phyloP scores from a whole-genome alignment of 2,329 filamentous ascomycete genomes.

The Pseudodiploospora longispora region DNA sequence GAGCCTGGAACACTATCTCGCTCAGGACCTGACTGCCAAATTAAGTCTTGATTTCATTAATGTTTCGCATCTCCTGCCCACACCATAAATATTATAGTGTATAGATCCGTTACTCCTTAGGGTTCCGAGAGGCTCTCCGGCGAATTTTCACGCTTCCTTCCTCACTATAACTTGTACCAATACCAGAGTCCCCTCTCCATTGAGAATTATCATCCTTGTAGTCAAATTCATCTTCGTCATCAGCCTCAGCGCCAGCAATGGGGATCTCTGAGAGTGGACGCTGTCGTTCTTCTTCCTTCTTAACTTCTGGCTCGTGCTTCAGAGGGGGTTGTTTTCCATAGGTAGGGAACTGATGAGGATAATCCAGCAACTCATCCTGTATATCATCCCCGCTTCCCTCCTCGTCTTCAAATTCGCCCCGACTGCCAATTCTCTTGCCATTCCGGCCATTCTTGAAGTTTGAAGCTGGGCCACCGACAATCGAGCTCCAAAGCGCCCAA shows the following conservation, averaged over 20 bases:
- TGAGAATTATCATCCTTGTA: constrained; percentile 24
- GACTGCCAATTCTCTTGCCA: constrained; percentile 8
- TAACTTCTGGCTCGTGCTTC: constrained; percentile 31
- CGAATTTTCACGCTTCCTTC: constrained; percentile 24
- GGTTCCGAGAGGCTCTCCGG: constrained; percentile 20
- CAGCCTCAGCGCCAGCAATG: constrained; percentile 32
- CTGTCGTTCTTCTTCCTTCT: constrained; percentile 22
- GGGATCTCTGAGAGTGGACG: constrained; percentile 26
- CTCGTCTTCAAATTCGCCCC: constrained; percentile 11
- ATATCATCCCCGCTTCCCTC: constrained; percentile 21
- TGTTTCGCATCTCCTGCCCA: no score
- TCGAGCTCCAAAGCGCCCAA: constrained; percentile 50
- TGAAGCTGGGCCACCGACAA: constrained; percentile 13
- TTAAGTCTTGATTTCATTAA: no score
- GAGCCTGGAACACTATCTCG: no score
- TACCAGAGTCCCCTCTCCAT: constrained; percentile 35
- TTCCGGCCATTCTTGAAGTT: constrained; percentile 7
- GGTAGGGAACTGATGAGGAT: constrained; percentile 35
- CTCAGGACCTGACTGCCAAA: no score
- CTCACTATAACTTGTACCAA: constrained; percentile 47
- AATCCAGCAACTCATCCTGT: constrained; percentile 29
- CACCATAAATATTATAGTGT: no score
- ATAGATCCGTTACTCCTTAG: constrained; percentile 7
- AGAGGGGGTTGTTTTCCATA: constrained; percentile 32
- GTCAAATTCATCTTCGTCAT: constrained; percentile 36